Conservation (phyloP, 2,329 filamentous ascomycete genomes). For the Penicillium sclerotigenum region DNA sequence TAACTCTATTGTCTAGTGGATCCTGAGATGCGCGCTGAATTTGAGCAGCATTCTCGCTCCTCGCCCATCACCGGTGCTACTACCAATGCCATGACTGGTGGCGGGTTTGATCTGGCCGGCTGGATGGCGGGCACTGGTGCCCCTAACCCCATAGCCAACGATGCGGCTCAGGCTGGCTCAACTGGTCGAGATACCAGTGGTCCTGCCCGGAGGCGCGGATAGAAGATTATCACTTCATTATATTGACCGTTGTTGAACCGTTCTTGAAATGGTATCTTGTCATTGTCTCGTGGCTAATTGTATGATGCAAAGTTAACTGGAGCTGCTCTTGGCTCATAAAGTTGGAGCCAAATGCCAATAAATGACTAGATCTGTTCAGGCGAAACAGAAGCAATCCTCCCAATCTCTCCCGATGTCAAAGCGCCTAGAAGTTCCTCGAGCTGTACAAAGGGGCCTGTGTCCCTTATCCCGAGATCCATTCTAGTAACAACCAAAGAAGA, state of each 20-base stretch:
- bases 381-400: constrained; percentile 3
- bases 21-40: constrained; percentile 89
- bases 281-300: background rate
- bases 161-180: constrained; percentile 19
- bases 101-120: constrained; percentile 62
- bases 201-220: constrained; percentile 30
- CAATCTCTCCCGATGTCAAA: background rate
- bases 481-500: background rate
- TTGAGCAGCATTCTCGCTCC: constrained; percentile 81
- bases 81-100: constrained; percentile 58
- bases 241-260: background rate
- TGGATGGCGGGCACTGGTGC: constrained; percentile 61
- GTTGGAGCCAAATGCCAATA: constrained; percentile 1
- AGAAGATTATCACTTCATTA: constrained; percentile 9
- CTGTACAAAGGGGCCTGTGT: background rate
- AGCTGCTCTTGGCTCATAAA: constrained; percentile 5
- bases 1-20: constrained; percentile 65
- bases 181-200: constrained; percentile 29
- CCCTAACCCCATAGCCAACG: constrained; percentile 22
- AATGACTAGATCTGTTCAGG: background rate
- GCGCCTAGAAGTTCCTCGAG: background rate
- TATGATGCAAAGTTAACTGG: constrained; percentile 7
- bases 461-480: background rate
- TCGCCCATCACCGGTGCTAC: constrained; percentile 63
- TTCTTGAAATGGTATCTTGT: background rate